These are phyloP conservation scores for Ophiostoma fasciatum DNA, from an alignment of 2,329 filamentous ascomycete species.

Conservation along the genomic window DNA sequence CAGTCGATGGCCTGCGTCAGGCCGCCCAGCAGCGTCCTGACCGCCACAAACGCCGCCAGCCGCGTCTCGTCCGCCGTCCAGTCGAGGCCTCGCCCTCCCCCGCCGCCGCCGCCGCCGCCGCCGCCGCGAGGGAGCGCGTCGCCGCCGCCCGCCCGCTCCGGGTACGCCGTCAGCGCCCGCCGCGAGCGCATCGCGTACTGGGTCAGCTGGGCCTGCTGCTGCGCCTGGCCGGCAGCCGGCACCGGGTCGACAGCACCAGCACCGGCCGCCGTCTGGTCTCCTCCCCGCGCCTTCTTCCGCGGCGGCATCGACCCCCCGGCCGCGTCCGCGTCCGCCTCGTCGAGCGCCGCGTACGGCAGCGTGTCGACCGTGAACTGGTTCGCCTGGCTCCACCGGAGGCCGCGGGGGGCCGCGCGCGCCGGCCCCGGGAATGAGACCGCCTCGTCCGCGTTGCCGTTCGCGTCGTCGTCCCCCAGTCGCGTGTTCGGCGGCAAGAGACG, in stretches of 20 bases:
- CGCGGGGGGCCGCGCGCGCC: no score
- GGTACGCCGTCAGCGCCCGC: constrained; percentile 20
- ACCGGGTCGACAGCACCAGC: no score
- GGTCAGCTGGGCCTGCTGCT: constrained; percentile 7
- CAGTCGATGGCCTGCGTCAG: constrained; percentile 45
- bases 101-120: neutral
- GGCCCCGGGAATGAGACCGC: no score
- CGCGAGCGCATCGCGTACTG: constrained; percentile 16
- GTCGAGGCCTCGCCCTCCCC: constrained; percentile 19
- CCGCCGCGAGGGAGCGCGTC: constrained; percentile 11
- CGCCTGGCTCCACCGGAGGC: constrained; percentile 22
- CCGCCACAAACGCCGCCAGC: constrained; percentile 41
- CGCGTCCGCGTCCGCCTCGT: neutral
- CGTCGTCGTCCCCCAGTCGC: constrained; percentile 5
- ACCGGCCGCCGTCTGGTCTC: no score
- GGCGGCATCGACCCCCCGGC: neutral
- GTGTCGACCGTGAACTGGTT: constrained; percentile 26
- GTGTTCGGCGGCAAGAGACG: constrained; percentile 11
- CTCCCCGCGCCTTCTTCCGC: neutral
- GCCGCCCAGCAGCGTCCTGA: constrained; percentile 44
- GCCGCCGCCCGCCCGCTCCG: constrained; percentile 20
- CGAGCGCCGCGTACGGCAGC: constrained; percentile 26
- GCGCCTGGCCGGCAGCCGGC: no score
- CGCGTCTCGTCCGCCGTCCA: constrained; percentile 30
- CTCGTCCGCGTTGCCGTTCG: constrained; percentile 7